phyloP scores from a whole-genome alignment of 1,284 basidiomycete species.

The Rhodotorula sp. region DNA sequence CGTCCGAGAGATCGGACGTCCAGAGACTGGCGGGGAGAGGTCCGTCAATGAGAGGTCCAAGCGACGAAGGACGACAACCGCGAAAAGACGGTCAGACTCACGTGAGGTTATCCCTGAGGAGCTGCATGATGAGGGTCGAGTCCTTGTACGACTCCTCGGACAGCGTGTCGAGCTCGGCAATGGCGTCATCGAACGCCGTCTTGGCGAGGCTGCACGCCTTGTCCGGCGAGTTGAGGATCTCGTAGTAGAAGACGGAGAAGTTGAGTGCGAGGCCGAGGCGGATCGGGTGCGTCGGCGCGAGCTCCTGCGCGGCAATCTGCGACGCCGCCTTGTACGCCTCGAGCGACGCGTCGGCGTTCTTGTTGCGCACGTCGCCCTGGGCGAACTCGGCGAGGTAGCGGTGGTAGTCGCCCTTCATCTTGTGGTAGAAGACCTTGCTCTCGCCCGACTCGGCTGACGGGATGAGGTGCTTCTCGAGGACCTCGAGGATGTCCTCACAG shows the following conservation, averaged over 20 bases:
- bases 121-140: conserved; percentile 54
- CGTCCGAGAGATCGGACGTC: conserved; percentile 46
- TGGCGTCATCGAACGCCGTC: conserved; percentile 57
- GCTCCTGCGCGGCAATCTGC: conserved; percentile 53
- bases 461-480: conserved; percentile 50
- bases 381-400: conserved; percentile 58
- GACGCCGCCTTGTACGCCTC: conserved; percentile 56
- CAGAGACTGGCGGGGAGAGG: conserved; percentile 42
- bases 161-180: conserved; percentile 57
- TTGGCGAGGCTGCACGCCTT: conserved; percentile 54
- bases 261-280: conserved; percentile 56
- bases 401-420: conserved; percentile 57
- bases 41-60: neutral
- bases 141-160: conserved; percentile 57
- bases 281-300: conserved; percentile 55
- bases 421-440: conserved; percentile 50
- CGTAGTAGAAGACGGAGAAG: conserved; percentile 58
- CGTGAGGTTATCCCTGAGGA: conserved; percentile 56
- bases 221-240: conserved; percentile 56
- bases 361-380: conserved; percentile 49
- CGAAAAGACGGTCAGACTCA: neutral
- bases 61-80: neutral
- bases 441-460: conserved; percentile 50
- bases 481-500: conserved; percentile 49
- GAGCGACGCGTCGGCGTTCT: conserved; percentile 48